These are phyloP conservation scores for Aspergillus ibericus DNA, from an alignment of 2,329 filamentous ascomycete species.

Conservation along the genomic window DNA sequence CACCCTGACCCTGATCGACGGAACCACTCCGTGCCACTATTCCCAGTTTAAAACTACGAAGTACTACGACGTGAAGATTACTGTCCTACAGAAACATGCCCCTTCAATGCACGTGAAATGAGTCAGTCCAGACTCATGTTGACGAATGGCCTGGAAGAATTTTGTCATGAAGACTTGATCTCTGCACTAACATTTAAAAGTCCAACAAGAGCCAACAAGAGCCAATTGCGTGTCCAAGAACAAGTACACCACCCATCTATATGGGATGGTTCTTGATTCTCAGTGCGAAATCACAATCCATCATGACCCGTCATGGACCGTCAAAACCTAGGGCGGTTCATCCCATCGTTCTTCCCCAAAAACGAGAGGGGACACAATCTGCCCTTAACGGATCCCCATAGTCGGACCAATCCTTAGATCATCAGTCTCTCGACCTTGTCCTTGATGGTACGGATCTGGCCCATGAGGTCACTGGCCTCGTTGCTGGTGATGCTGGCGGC, in stretches of 20 bases:
- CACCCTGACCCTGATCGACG: background rate
- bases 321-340: background rate
- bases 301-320: background rate
- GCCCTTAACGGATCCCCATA: background rate
- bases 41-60: too few relatives aligned
- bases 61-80: too few relatives aligned
- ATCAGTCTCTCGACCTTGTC: constrained; percentile 95
- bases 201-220: background rate
- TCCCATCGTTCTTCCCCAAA: background rate
- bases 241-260: background rate
- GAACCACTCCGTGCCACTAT: too few relatives aligned
- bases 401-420: constrained; percentile 61
- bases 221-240: background rate
- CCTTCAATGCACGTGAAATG: too few relatives aligned
- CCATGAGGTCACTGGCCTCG: constrained; percentile 82
- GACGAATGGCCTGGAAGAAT: too few relatives aligned
- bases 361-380: background rate
- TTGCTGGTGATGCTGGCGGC: constrained; percentile 86
- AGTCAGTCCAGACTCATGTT: too few relatives aligned
- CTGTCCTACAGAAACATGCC: too few relatives aligned
- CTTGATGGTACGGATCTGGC: constrained; percentile 84
- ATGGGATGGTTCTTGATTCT: background rate
- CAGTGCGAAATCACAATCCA: background rate
- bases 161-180: too few relatives aligned
- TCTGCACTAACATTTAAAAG: too few relatives aligned